phyloP scores from a whole-genome alignment of 345 rosid species.

The Hibiscus trionum region DNA sequence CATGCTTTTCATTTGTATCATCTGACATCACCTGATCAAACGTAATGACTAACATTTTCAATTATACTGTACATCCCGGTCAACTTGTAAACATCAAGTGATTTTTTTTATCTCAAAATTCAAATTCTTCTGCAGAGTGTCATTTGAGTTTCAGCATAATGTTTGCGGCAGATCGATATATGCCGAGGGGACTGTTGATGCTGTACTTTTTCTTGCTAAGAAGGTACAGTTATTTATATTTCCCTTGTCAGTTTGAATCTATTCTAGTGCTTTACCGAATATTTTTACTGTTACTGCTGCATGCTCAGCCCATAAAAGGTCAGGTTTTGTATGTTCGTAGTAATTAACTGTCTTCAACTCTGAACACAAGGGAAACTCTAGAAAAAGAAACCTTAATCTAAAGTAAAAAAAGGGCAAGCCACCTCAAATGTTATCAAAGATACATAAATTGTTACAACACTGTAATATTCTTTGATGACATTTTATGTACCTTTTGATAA shows the following conservation, averaged over 20 bases:
- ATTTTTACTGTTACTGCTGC: not conserved
- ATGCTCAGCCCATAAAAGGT: not conserved
- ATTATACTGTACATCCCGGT: not conserved
- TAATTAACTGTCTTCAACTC: not conserved
- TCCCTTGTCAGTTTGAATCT: not conserved
- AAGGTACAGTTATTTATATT: conserved; percentile 41
- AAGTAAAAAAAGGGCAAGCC: no score
- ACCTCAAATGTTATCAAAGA: no score
- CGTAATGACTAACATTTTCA: conserved; percentile 34
- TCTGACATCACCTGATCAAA: conserved; percentile 80
- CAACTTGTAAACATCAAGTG: conserved; percentile 6
- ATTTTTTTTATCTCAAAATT: not conserved
- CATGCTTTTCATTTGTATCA: conserved; percentile 93
- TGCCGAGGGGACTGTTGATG: conserved; percentile 91
- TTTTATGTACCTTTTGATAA: no score
- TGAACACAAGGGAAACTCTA: no score
- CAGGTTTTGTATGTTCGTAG: no score
- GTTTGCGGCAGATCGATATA: conserved; percentile 93
- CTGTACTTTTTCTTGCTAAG: conserved; percentile 76
- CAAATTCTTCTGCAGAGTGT: conserved; percentile 45
- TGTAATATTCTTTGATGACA: no score
- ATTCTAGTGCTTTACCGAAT: not conserved
- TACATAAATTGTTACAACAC: no score
- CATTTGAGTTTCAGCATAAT: conserved; percentile 96
- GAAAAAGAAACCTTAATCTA: no score